Evolutionary conservation across 2,329 filamentous ascomycete genomes (phyloP).

Genomic region (Keithomyces neogunnii): DNA sequence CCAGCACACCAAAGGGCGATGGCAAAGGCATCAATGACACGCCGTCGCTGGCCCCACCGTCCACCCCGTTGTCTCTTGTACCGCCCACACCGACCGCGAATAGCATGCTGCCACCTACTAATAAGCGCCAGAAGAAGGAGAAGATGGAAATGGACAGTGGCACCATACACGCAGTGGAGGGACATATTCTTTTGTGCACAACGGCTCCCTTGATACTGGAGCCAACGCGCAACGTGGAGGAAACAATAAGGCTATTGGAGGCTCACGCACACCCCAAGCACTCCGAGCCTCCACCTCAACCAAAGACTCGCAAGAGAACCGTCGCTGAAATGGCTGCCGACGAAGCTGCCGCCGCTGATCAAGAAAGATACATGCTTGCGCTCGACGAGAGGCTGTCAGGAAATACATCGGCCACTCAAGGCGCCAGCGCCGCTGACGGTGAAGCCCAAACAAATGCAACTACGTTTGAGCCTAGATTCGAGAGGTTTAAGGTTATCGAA

Average conservation of each 20-base stretch:
- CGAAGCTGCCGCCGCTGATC: conserved; percentile 80
- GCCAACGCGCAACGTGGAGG: conserved; percentile 59
- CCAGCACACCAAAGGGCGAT: conserved; percentile 54
- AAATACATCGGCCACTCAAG: conserved; percentile 46
- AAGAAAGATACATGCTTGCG: conserved; percentile 87
- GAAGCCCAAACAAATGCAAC: conserved; percentile 64
- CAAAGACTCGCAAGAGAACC: conserved; percentile 86
- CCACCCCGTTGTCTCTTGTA: conserved; percentile 54
- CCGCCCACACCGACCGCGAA: conserved; percentile 54
- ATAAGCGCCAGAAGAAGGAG: conserved; percentile 63
- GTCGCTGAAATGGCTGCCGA: conserved; percentile 92
- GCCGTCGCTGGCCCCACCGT: conserved; percentile 49
- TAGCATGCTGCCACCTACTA: conserved; percentile 51
- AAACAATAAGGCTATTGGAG: conserved; percentile 64
- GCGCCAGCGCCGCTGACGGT: conserved; percentile 51
- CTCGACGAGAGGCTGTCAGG: conserved; percentile 75
- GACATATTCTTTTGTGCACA: conserved; percentile 65
- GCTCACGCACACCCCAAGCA: conserved; percentile 70
- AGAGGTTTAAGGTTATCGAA: conserved; percentile 84
- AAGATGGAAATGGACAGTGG: conserved; percentile 68
- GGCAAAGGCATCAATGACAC: conserved; percentile 22
- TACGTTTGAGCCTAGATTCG: conserved; percentile 80
- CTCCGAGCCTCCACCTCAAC: conserved; percentile 65
- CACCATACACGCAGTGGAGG: conserved; percentile 68
- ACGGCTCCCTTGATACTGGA: conserved; percentile 70